Evolutionary conservation across 495 filamentous ascomycete species (phyloP).

Genomic region (Penicillium canescens): DNA sequence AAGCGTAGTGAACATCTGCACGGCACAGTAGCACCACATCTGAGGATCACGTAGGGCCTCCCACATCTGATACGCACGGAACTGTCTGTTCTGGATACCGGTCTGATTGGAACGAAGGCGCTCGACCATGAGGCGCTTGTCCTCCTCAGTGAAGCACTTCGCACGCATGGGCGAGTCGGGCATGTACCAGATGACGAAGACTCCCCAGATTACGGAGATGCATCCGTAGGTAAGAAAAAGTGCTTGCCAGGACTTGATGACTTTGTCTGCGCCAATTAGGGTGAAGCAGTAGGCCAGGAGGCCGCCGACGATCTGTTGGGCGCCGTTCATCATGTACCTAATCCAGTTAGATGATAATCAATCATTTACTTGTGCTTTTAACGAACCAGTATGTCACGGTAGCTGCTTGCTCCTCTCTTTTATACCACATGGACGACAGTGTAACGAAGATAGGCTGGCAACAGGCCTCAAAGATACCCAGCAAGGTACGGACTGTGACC

Average conservation of each 20-base stretch:
- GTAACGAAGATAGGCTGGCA: constrained; percentile 60
- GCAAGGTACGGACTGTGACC: constrained; percentile 57
- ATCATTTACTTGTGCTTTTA: not conserved
- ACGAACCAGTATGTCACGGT: constrained; percentile 66
- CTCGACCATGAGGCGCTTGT: constrained; percentile 51
- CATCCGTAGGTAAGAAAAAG: constrained; percentile 60
- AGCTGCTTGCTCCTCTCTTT: constrained; percentile 62
- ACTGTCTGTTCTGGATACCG: constrained; percentile 53
- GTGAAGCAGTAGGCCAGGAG: constrained; percentile 60
- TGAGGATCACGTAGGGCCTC: constrained; percentile 46
- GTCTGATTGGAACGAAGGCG: constrained; percentile 51
- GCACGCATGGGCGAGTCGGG: constrained; percentile 53
- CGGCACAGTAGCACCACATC: constrained; percentile 48
- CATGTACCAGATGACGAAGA: constrained; percentile 48
- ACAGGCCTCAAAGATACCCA: constrained; percentile 69
- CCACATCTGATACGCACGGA: constrained; percentile 48
- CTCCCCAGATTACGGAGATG: constrained; percentile 51
- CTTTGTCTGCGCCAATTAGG: constrained; percentile 42
- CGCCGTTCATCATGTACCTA: constrained; percentile 67
- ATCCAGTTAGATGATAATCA: not conserved
- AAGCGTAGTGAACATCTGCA: constrained; percentile 66
- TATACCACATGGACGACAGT: constrained; percentile 73
- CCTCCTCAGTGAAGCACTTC: constrained; percentile 48
- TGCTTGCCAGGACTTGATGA: constrained; percentile 56
- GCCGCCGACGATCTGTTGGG: constrained; percentile 56